Base-by-base conservation (phyloP, 768 basidiomycete species). In the Pleurotus sapidus region DNA sequence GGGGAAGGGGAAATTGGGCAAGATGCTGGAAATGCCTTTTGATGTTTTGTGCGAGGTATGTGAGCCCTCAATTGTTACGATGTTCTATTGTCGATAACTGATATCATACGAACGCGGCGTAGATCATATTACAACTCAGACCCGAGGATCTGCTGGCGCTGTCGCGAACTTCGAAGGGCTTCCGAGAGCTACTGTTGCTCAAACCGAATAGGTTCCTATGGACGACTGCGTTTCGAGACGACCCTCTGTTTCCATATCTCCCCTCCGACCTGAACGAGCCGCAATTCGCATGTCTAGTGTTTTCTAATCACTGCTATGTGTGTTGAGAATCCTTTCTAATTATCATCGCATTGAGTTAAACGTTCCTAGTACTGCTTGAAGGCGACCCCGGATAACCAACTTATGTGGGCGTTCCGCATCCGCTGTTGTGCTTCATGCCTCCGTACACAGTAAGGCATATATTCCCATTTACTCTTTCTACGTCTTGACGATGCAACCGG, bases 91-190 rank as follows among this genome's bases (percentile, higher is more conserved):
- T 34, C 30, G 3, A 34, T 34, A 34, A 34, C 17, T 11, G 9
- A 27, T 18, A 50, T 14, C 9, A 11, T 30, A 17, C 37, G 23
- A 27, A 30, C 49, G 27, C 49, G 11, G 3, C 25, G 49, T 30
- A 30, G 40, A 46, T 27, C 56, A 83, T 79, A 75, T 83, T 53
- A 76, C 80, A 77, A 51, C 62, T 83, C 4, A 67, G 70, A 38
- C 79, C 80, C 3, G 37, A 65, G n/a, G 80, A 82, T 62, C 68
- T 83, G 14, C 71, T 83, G 20, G 69, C 65, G 49, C 71, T 83
- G 17, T 66, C 80, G 14, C 74, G 80, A 14, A 75, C 77, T 5
- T 74, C 74, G 11, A 77, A 69, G 58, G 30, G 64, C 17, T 66
- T 83, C 49, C 75, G 78, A 12, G 60, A 56, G 2, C 67, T 82